A percentile compares a stretch with the other conserved stretches of the same genome.
Conservation (phyloP, 805 yeast genomes). For the Wickerhamomyces pijperi region DNA sequence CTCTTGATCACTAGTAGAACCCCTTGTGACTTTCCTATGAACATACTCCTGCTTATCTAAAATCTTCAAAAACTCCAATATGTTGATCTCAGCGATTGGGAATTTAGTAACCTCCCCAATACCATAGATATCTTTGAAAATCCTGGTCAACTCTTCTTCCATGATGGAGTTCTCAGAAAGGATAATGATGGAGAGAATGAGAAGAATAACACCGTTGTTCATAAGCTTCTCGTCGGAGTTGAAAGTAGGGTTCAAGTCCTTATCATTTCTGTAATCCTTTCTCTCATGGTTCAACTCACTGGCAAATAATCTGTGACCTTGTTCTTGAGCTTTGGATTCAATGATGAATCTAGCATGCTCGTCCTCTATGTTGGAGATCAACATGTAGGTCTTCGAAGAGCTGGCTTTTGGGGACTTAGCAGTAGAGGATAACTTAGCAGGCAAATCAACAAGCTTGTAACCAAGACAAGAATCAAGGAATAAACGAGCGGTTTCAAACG, state of each 20-base stretch:
- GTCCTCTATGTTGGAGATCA: constrained; percentile 8
- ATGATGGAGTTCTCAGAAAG: constrained; percentile 21
- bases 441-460: not conserved
- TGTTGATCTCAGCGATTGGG: constrained; percentile 6
- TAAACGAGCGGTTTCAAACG: constrained; percentile 3
- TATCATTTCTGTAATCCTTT: constrained; percentile 15
- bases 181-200: constrained; percentile 14
- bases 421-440: not conserved
- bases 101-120: constrained; percentile 4
- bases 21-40: constrained; percentile 10
- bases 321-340: constrained; percentile 9
- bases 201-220: constrained; percentile 12
- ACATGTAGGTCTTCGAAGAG: constrained; percentile 7
- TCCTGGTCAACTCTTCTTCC: constrained; percentile 23
- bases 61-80: constrained; percentile 13
- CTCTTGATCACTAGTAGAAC: constrained; percentile 10
- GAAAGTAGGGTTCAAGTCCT: constrained; percentile 8
- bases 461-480: constrained; percentile 3
- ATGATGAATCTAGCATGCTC: constrained; percentile 7
- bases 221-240: constrained; percentile 10
- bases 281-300: constrained; percentile 16
- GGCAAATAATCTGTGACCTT: constrained; percentile 8
- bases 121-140: constrained; percentile 27
- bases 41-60: constrained; percentile 19
- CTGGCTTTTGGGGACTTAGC: not conserved